Base-by-base conservation (phyloP, 441 rosid genomes). In the Syzygium malaccense region DNA sequence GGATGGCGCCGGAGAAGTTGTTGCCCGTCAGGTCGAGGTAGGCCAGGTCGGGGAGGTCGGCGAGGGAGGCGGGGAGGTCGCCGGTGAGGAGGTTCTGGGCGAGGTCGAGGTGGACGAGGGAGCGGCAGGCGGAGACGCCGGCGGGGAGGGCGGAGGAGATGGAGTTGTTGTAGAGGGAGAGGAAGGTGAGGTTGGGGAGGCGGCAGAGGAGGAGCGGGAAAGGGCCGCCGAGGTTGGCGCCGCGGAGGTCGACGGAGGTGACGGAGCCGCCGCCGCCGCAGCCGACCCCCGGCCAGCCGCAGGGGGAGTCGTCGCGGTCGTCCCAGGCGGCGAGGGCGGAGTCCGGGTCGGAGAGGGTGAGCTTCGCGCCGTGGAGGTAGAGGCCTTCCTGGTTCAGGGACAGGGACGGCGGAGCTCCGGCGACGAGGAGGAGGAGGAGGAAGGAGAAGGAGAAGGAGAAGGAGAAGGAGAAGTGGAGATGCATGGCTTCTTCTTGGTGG, bases 1-100 rank as follows among this genome's bases (percentile, higher is more conserved):
- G 99, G 88, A 98, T 93, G 14, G 93, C 94, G 8, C 99, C 99
- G 80, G 99, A 97, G 91, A 98, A 94, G 91, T 96, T 98, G 90
- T 98, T 97, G 1, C 94, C 98, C 14, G 99, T 92, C 20, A 98
- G 92, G 91, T 97, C 98, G n/a, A 98, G 94, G 88, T 89, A 90
- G 7, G 87, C 90, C 30, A 98, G 92, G 55, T 85, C 56, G 14
- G 95, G 92, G 3, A 98, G 93, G 79, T 94, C 94, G 0, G 97
- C 91, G 11, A 98, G 89, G 11, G 96, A 90, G 86, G 58, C 62
- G 1, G 99, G 96, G 25, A 98, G 93, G 14, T 92, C 41, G 3
- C 99, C 99, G 41, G 97, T 93, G 87, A 98, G 95, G 32, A 95
- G 93, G 87, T 98, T 98, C 90, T 95, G 95, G 48, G 98, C 51